Percentiles rank a stretch among this genome's conserved stretches.
phyloP scores from a whole-genome alignment of 805 yeast genomes.

The Schwanniomyces pseudopolymorphus region DNA sequence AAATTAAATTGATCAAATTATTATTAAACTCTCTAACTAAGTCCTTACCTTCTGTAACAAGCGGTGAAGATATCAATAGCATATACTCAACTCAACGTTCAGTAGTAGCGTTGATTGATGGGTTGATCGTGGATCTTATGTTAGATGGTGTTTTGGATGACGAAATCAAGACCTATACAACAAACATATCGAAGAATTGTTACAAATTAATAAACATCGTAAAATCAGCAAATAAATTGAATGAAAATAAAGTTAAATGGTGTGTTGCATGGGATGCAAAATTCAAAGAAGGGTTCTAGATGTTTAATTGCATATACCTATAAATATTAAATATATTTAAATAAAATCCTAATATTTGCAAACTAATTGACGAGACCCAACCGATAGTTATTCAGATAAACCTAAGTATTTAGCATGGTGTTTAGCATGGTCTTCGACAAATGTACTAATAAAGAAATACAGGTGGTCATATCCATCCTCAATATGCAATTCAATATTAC shows the following conservation, averaged over 20 bases:
- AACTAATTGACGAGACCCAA: neutral
- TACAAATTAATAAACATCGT: conserved; percentile 36
- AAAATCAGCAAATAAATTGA: conserved; percentile 46
- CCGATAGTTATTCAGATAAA: conserved; percentile 11
- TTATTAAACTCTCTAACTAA: conserved; percentile 58
- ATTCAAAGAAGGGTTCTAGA: conserved; percentile 23
- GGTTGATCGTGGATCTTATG: conserved; percentile 56
- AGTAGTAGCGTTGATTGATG: conserved; percentile 53
- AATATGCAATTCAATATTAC: conserved; percentile 54
- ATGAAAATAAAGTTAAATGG: conserved; percentile 59
- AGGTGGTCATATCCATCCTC: conserved; percentile 91
- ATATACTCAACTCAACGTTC: conserved; percentile 43
- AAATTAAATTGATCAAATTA: conserved; percentile 56
- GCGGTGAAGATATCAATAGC: conserved; percentile 47
- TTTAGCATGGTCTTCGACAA: conserved; percentile 78
- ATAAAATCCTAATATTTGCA: neutral
- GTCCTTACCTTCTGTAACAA: conserved; percentile 48
- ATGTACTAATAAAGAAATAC: conserved; percentile 79
- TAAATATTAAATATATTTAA: neutral
- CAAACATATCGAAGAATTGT: conserved; percentile 25
- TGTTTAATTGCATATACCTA: neutral
- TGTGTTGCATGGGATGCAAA: conserved; percentile 52
- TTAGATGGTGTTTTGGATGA: conserved; percentile 43
- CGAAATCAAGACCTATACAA: conserved; percentile 26
- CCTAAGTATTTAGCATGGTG: conserved; percentile 77